A percentile compares a stretch with the other conserved stretches of the same genome.
phyloP scores from a whole-genome alignment of 345 rosid species.

The Passiflora organensis region DNA sequence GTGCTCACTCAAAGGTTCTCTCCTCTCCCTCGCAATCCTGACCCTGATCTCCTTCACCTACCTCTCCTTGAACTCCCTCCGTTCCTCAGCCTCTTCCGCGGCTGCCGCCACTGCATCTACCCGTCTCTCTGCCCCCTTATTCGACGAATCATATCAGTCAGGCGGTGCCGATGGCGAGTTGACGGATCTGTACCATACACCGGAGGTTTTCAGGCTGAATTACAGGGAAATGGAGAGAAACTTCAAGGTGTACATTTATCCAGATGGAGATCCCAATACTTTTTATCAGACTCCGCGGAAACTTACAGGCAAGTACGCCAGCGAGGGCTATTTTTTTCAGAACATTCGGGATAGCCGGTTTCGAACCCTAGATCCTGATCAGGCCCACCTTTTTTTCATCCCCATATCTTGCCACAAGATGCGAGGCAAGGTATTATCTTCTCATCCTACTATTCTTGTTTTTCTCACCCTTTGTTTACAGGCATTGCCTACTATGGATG shows the following conservation, averaged over 20 bases:
- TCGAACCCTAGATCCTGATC: constrained; percentile 70
- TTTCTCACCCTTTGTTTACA: neutral
- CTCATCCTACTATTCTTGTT: neutral
- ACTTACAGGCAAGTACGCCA: constrained; percentile 89
- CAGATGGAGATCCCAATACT: constrained; percentile 89
- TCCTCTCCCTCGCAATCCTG: constrained; percentile 59
- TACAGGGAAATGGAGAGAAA: constrained; percentile 46
- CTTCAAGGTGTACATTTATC: constrained; percentile 82
- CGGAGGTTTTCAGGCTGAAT: constrained; percentile 53
- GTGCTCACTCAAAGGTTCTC: constrained; percentile 58
- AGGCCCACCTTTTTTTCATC: constrained; percentile 84
- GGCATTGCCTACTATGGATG: neutral
- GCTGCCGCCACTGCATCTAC: constrained; percentile 22
- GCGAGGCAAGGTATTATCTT: constrained; percentile 73
- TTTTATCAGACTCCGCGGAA: constrained; percentile 92
- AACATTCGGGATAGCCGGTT: constrained; percentile 74
- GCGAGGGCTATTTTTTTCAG: constrained; percentile 98
- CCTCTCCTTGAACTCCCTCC: constrained; percentile 61
- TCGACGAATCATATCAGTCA: neutral
- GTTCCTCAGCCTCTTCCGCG: constrained; percentile 13
- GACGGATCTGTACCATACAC: constrained; percentile 60
- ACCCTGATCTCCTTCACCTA: constrained; percentile 60
- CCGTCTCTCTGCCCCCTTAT: neutral
- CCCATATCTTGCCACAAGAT: constrained; percentile 97
- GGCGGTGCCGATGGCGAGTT: constrained; percentile 20